Conservation (phyloP, 352 stramenopile genomes). For the Phytophthora uliginosa region DNA sequence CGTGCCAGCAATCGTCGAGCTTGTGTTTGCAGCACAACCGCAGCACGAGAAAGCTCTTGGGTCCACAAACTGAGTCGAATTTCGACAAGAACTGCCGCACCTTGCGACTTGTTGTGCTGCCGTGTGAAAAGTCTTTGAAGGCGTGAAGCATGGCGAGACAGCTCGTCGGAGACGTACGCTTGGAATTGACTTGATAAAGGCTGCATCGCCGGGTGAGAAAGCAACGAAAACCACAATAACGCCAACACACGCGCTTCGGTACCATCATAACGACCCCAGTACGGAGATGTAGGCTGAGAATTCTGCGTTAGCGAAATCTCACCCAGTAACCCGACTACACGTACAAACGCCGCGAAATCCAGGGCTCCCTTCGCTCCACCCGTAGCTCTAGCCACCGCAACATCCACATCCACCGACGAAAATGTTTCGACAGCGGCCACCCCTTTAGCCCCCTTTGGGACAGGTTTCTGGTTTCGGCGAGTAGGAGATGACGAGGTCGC, state of each 20-base stretch:
- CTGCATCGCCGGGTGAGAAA: slow-evolving; percentile 41
- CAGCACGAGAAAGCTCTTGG: slow-evolving; percentile 24
- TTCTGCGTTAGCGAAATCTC: slow-evolving; percentile 42
- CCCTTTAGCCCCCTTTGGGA: slow-evolving; percentile 22
- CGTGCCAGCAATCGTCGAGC: slow-evolving; percentile 47
- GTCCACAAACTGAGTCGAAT: slow-evolving; percentile 27
- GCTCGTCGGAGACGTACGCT: slow-evolving; percentile 26
- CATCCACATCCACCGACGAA: slow-evolving; percentile 64
- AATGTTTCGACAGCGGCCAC: slow-evolving; percentile 33
- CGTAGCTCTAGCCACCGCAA: slow-evolving; percentile 65
- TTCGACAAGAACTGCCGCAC: slow-evolving; percentile 34
- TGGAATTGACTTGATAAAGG: slow-evolving; percentile 30
- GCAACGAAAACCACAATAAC: slow-evolving; percentile 56
- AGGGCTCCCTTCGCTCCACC: slow-evolving; percentile 59
- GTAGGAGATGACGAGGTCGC: slow-evolving; percentile 7
- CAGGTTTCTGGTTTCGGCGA: slow-evolving; percentile 25
- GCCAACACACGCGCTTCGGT: slow-evolving; percentile 50
- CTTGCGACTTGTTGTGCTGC: slow-evolving; percentile 28
- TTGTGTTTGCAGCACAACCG: slow-evolving; percentile 46
- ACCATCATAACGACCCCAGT: slow-evolving; percentile 60
- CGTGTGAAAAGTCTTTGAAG: slow-evolving; percentile 52
- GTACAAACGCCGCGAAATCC: slow-evolving; percentile 53
- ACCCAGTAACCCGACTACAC: slow-evolving; percentile 39
- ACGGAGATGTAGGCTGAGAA: slow-evolving; percentile 21
- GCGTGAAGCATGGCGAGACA: slow-evolving; percentile 33